Base-by-base conservation (phyloP, 352 stramenopile genomes). In the Globisporangium cylindrosporum region DNA sequence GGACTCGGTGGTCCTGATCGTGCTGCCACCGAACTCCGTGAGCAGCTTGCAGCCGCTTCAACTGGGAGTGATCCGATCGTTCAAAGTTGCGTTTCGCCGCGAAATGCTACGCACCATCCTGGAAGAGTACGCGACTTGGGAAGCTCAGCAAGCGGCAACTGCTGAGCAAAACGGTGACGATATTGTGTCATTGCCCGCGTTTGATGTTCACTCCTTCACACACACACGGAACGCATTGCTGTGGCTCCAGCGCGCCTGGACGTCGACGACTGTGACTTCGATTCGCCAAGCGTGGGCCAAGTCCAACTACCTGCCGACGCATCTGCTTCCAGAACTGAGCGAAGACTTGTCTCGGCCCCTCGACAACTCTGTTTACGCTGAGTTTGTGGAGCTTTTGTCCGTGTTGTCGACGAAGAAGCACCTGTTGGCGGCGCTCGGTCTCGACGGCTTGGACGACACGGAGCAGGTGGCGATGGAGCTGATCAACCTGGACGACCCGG, bases 71-170 rank as follows among this genome's bases (percentile, higher is more conserved):
- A 62, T 86, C 22, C 68, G 74, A 2, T 78, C 75, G 6, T 89
- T 92, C 64, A 92, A 92, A 70, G 67, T 82, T 32, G 73, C 75
- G 0, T 93, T 85, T 57, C 83, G 85, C 32, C 75, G 73, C 34
- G 73, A 86, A 24, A 86, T 93, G 81, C 61, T 93, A 5, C 72
- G 73, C 4, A 73, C 76, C 6, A 56, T 93, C 57, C 24, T 83
- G 60, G 29, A 78, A 63, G 72, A 84, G 55, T 70, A 76, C 36
- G 25, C 43, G 49, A 18, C 18, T 22, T 66, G 60, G 59, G 60
- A 70, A 48, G 48, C 18, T 29, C 29, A 62, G 1, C 56, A 62
- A 18, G 41, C 51, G 0, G 46, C 49, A 64, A 67, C 53, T 38
- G 36, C 36, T 18, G 69, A 64, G 8, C 49, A 72, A 62, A 32